Base-by-base conservation (phyloP, 2,329 filamentous ascomycete species). In the Trichoderma sp. region DNA sequence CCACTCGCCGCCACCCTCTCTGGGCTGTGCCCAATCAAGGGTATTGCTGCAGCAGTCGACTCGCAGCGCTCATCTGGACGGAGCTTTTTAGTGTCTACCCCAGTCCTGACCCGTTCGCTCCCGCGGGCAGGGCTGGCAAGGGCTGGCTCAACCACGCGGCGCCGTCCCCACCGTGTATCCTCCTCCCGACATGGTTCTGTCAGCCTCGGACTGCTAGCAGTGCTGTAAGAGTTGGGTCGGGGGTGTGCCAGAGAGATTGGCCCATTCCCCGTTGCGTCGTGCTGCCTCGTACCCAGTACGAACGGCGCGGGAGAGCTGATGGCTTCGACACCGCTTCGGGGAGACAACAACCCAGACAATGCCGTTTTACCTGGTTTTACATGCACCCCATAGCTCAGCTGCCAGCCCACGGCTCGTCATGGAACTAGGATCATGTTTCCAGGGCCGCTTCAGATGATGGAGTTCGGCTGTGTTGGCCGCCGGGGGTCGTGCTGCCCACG, bases 361-460 rank as follows among this genome's bases (percentile, higher is more conserved):
- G 47, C 47, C 68, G 30, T 62, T 36, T 69, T 26, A 57, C 57
- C 47, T 72, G 59, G 71, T 67, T 71, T 67, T 75, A 74, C 75
- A 77, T 78, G 77, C 77, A 76, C 77, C 77, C 76, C 77, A 74
- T 74, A 64, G 75, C 75, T 79, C 78, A 79, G 78, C 78, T 79
- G 71, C 73, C 78, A 77, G 78, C 55, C 71, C 64, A 71, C 68
- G 68, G 71, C 50, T 73, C 71, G 71, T 66, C 71, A 72, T 71
- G 71, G 71, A 68, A 47, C 71, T 57, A 20, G 71, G 71, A 70
- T 71, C 68, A 72, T 71, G 71, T 66, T 64, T 28, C 63, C 20
- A 73, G 62, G 59, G 28, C 30, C 50, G n/a, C 57, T 69, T 69
- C 66, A 68, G 57, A 59, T 39, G 36, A 50, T 69, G 66, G 66